Evolutionary conservation across 805 yeast species (phyloP).

Genomic region (Millerago galiae): DNA sequence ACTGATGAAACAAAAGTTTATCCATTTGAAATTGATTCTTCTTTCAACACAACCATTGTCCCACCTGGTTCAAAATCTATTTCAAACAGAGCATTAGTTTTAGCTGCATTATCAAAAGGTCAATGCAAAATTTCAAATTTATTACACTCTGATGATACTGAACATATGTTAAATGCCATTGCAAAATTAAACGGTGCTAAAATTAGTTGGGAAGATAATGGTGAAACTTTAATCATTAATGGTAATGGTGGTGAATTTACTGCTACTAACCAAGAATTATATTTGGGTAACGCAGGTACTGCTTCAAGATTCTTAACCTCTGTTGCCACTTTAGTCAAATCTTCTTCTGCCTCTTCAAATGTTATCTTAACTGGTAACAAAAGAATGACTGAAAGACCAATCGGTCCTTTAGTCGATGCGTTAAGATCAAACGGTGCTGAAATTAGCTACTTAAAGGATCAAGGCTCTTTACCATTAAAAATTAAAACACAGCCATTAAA

Average conservation of each 20-base stretch:
- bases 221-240: conserved; percentile 77
- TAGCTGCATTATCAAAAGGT: conserved; percentile 90
- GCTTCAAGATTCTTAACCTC: conserved; percentile 93
- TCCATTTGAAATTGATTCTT: conserved; percentile 36
- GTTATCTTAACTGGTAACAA: conserved; percentile 86
- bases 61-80: conserved; percentile 99
- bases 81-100: conserved; percentile 86
- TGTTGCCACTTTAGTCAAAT: conserved; percentile 76
- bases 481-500: conserved; percentile 67
- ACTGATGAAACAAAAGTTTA: conserved; percentile 75
- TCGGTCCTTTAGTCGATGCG: conserved; percentile 94
- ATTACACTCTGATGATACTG: conserved; percentile 94
- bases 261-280: conserved; percentile 62
- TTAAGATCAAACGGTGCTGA: conserved; percentile 71
- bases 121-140: conserved; percentile 77
- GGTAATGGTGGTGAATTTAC: conserved; percentile 77
- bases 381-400: conserved; percentile 96
- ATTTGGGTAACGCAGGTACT: conserved; percentile 96
- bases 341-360: conserved; percentile 33
- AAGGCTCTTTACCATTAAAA: conserved; percentile 82
- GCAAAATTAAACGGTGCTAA: conserved; percentile 73
- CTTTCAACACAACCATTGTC: conserved; percentile 37
- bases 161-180: conserved; percentile 88
- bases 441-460: conserved; percentile 61
- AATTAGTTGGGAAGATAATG: conserved; percentile 78